These are phyloP conservation scores for Pisolithus microcarpus DNA, from an alignment of 768 basidiomycete genomes.

Conservation along the genomic window DNA sequence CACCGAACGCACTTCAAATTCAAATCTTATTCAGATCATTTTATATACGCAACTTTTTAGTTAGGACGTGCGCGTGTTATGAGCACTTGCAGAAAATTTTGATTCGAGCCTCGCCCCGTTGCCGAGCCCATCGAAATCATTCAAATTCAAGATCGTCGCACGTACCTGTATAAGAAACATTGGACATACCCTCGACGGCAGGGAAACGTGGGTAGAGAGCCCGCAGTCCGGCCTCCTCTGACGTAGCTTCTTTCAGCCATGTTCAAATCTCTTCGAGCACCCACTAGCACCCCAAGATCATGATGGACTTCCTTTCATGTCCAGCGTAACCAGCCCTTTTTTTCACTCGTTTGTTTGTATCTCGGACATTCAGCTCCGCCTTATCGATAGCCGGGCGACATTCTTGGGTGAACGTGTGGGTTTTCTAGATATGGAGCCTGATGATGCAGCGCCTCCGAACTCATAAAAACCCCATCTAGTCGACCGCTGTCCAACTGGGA, in stretches of 20 bases:
- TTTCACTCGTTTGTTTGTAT: constrained; percentile 10
- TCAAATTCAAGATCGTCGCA: constrained; percentile 7
- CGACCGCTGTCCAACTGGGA: constrained; percentile 19
- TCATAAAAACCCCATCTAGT: constrained; percentile 24
- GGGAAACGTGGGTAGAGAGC: not conserved
- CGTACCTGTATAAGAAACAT: constrained; percentile 1
- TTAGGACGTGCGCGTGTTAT: too few species aligned
- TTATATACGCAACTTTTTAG: too few species aligned
- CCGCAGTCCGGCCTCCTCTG: not conserved
- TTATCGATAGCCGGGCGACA: constrained; percentile 23
- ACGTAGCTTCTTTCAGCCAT: constrained; percentile 5
- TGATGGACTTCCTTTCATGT: constrained; percentile 14
- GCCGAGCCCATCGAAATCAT: not conserved
- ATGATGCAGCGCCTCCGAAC: constrained; percentile 11
- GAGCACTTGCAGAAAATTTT: too few species aligned
- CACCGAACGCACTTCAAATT: not conserved
- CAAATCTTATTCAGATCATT: too few species aligned
- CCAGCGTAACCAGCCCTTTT: constrained; percentile 12
- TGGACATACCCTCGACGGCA: constrained; percentile 7
- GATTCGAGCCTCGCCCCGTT: not conserved
- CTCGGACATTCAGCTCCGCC: constrained; percentile 21
- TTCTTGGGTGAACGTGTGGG: not conserved
- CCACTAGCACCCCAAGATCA: constrained; percentile 16
- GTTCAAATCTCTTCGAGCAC: constrained; percentile 8
- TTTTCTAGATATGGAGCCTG: constrained; percentile 11